phyloP scores from a whole-genome alignment of 2,329 filamentous ascomycete species.

The Aspergillus pseudotamarii region DNA sequence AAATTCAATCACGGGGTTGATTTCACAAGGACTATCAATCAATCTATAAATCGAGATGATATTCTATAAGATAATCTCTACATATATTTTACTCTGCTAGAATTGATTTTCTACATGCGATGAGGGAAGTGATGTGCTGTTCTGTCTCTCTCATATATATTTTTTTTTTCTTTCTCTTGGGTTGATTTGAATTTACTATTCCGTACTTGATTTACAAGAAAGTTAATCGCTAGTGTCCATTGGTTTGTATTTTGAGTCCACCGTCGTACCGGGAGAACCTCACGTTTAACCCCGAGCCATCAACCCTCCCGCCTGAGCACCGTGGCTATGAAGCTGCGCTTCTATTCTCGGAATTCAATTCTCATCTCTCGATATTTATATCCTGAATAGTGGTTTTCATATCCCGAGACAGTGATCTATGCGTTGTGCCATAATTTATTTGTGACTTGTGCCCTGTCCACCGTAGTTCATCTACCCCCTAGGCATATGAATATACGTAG shows the following conservation, averaged over 20 bases:
- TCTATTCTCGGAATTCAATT: neutral
- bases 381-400: neutral
- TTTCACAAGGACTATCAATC: neutral
- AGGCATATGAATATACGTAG: neutral
- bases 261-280: neutral
- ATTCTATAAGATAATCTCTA: neutral
- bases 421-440: neutral
- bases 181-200: neutral
- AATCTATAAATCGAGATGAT: neutral
- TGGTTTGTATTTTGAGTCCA: neutral
- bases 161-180: no score
- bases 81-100: neutral
- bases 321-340: neutral
- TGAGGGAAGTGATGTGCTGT: neutral
- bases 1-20: constrained; percentile 16
- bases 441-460: neutral
- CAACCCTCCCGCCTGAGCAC: neutral
- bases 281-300: neutral
- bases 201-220: constrained; percentile 2
- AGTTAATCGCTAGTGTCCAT: constrained; percentile 1
- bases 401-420: neutral
- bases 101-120: neutral
- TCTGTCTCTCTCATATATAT: neutral
- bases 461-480: neutral
- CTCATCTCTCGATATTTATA: neutral